phyloP scores from a whole-genome alignment of 1,284 basidiomycete genomes.

The Leccinum pachyderme region DNA sequence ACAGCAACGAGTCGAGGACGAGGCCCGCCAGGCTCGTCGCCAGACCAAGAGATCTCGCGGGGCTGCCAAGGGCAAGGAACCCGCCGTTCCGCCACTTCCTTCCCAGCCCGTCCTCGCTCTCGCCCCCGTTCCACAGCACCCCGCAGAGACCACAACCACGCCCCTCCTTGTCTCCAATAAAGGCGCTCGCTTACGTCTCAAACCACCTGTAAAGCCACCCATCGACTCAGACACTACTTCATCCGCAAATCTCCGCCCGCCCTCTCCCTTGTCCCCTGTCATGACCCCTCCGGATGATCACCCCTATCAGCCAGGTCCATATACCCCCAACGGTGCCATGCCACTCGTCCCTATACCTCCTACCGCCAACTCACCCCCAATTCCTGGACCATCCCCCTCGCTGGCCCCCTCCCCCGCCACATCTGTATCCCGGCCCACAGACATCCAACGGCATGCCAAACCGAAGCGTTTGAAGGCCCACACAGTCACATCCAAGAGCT shows the following conservation, averaged over 20 bases:
- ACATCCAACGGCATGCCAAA: constrained; percentile 50
- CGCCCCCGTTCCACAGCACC: constrained; percentile 21
- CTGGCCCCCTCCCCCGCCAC: constrained; percentile 19
- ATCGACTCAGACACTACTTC: constrained; percentile 20
- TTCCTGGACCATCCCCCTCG: constrained; percentile 23
- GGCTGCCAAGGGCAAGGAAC: constrained; percentile 41
- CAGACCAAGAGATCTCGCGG: constrained; percentile 30
- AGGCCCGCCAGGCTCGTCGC: constrained; percentile 39
- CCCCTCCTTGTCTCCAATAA: constrained; percentile 39
- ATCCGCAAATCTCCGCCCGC: constrained; percentile 19
- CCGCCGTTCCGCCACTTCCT: constrained; percentile 19
- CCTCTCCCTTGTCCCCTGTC: constrained; percentile 33
- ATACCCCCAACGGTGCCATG: constrained; percentile 24
- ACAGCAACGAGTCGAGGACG: constrained; percentile 42
- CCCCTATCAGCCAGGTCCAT: constrained; percentile 23
- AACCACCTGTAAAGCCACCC: constrained; percentile 33
- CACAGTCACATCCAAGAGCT: constrained; percentile 70
- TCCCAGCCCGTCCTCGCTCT: constrained; percentile 26
- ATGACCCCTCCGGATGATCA: constrained; percentile 30
- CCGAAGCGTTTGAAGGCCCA: constrained; percentile 76
- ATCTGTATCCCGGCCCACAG: constrained; percentile 36
- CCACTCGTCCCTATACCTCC: constrained; percentile 12
- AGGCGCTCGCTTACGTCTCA: constrained; percentile 43
- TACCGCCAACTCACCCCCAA: constrained; percentile 19
- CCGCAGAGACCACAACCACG: constrained; percentile 11